Conservation (phyloP, 2,329 filamentous ascomycete genomes). For the Epichloe festucae region DNA sequence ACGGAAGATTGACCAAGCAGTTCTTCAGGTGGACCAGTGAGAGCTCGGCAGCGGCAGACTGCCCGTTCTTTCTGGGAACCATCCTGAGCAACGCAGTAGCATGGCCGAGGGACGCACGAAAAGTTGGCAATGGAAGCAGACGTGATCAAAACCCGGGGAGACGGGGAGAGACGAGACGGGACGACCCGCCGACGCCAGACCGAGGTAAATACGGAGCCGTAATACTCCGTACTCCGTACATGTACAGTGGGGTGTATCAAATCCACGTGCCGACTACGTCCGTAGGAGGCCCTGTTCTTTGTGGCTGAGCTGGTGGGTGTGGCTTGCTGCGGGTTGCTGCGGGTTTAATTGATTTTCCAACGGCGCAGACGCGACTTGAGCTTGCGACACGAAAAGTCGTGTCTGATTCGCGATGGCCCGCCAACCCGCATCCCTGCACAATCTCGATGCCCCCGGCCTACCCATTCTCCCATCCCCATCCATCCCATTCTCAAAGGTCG, state of each 20-base stretch:
- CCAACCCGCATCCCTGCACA: conserved; percentile 12
- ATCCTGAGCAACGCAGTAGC: conserved; percentile 17
- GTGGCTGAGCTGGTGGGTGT: not conserved
- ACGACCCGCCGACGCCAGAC: not conserved
- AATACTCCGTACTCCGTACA: no score
- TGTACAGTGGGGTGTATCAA: no score
- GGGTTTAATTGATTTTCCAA: conserved; percentile 10
- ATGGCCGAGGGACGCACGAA: not conserved
- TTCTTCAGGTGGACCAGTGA: conserved; percentile 80
- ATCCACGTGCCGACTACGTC: conserved; percentile 20
- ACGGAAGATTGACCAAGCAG: conserved; percentile 85
- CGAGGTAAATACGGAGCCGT: conserved; percentile 12
- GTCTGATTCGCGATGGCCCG: conserved; percentile 8
- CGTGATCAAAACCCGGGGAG: not conserved
- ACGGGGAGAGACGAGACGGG: no score
- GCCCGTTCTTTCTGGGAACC: conserved; percentile 40
- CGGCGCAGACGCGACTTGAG: conserved; percentile 11
- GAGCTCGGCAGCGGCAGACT: conserved; percentile 65
- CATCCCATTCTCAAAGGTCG: conserved; percentile 9
- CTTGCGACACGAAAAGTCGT: conserved; percentile 22
- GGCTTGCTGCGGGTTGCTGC: not conserved
- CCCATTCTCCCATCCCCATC: conserved; percentile 11
- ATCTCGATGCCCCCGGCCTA: conserved; percentile 13
- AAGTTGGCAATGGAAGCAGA: not conserved
- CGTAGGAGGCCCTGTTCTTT: not conserved